Conservation (phyloP, 1,284 basidiomycete genomes). For the Tremellales sp. region DNA sequence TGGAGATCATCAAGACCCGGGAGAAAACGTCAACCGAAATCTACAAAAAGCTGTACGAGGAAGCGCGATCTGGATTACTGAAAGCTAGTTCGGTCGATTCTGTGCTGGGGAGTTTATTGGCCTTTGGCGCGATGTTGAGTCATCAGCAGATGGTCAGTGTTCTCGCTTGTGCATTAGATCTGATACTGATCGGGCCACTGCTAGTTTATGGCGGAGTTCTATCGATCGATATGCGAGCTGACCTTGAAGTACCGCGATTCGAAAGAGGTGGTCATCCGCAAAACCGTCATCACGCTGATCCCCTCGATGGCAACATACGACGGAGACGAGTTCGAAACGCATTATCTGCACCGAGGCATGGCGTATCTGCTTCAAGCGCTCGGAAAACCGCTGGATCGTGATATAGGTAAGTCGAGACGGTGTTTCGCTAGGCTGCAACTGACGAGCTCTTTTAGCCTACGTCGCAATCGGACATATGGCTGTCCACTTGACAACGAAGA, state of each 20-base stretch:
- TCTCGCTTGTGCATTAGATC: slow-evolving; percentile 13
- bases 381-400: slow-evolving; percentile 82
- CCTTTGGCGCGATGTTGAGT: slow-evolving; percentile 84
- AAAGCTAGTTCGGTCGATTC: slow-evolving; percentile 67
- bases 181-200: slow-evolving; percentile 7
- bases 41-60: slow-evolving; percentile 75
- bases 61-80: slow-evolving; percentile 82
- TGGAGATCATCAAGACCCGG: slow-evolving; percentile 71
- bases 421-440: neutral
- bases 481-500: slow-evolving; percentile 83
- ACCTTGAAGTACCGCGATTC: slow-evolving; percentile 86
- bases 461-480: slow-evolving; percentile 96
- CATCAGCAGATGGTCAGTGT: slow-evolving; percentile 81
- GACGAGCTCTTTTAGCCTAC: slow-evolving; percentile 60
- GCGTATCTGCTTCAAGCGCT: slow-evolving; percentile 81
- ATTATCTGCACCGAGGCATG: slow-evolving; percentile 89
- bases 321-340: slow-evolving; percentile 80
- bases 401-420: slow-evolving; percentile 62
- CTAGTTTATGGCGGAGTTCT: slow-evolving; percentile 91
- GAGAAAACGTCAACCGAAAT: slow-evolving; percentile 52
- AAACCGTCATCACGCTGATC: slow-evolving; percentile 90
- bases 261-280: slow-evolving; percentile 78
- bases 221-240: slow-evolving; percentile 82
- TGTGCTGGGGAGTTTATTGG: slow-evolving; percentile 89
- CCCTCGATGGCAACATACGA: slow-evolving; percentile 93